Evolutionary conservation across 176 grass and related monocot genomes (phyloP).

Genomic region (Zizania latifolia): DNA sequence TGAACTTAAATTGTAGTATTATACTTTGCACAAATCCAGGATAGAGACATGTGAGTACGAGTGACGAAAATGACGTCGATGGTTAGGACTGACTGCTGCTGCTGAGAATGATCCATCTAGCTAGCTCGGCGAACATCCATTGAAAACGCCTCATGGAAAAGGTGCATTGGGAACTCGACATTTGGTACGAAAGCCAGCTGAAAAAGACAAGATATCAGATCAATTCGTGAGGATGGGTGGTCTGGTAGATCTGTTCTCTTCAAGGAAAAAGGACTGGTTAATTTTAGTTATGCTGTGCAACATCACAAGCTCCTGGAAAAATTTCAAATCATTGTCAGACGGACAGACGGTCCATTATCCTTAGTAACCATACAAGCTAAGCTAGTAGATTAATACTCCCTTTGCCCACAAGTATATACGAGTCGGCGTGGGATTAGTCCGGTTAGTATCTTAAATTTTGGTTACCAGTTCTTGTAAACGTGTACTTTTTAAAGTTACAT

Average conservation of each 20-base stretch:
- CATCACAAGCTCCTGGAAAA: not conserved
- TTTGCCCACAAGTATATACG: too few species aligned
- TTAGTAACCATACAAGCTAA: not conserved
- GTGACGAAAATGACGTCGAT: constrained; percentile 31
- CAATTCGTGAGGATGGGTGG: not conserved
- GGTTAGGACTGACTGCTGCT: constrained; percentile 11
- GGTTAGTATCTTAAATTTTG: too few species aligned
- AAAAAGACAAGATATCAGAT: constrained; percentile 35
- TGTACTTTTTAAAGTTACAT: too few species aligned
- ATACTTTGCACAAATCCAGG: constrained; percentile 10
- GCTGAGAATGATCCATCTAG: constrained; percentile 10
- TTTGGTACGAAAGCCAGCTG: constrained; percentile 18
- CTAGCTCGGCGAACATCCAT: not conserved
- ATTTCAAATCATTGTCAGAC: not conserved
- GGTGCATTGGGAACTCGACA: constrained; percentile 14
- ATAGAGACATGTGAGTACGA: constrained; percentile 21
- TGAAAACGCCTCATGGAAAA: constrained; percentile 3
- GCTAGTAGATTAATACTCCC: too few species aligned
- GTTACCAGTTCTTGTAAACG: too few species aligned
- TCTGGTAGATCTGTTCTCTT: not conserved
- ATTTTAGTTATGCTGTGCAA: not conserved
- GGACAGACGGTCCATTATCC: too few species aligned
- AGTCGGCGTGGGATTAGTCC: too few species aligned
- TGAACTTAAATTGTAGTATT: constrained; percentile 17
- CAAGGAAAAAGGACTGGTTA: not conserved